Evolutionary conservation across 176 grass and related monocot genomes (phyloP), one percentile per base, ranked within the genome.

Genomic region (Ensete glaucum): DNA sequence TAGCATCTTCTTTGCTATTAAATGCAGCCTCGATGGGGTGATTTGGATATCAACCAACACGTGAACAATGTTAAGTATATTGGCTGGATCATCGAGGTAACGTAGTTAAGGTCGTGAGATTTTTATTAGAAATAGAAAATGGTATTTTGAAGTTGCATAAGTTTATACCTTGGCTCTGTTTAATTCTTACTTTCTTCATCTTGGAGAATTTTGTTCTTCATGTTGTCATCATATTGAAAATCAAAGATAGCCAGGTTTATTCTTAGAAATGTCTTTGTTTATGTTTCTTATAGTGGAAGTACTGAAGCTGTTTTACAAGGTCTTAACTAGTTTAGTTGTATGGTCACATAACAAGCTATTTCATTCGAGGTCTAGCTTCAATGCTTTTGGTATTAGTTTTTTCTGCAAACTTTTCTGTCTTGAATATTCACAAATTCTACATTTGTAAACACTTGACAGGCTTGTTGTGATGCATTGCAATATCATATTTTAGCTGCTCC

Each of bases 61-160:
- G 96, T 99, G 83, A 99, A 99, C 72, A 99, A 99, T 77, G 96
- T 99, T 53, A 99, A 99, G 77, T 99, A 99, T 78, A 89, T 99
- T 76, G 96, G 96, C 22, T 99, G 96, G 96, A 99, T 99, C 75
- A 83, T 99, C 71, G 96, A 99, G 96, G 96, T 99, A 87, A 76
- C 71, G 50, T 12, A 17, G 11, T 56, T 56, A 3, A 74, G 27
- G 22, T 27, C 19, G 29, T 10, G 4, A 17, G 10, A 3, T 56
- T 2, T 17, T 29, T 15, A 10, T 16, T 73, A 13, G 16, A 14
- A 54, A 55, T 8, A 73, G n/a, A 8, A 55, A 54, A 25, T 16
- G 2, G 2, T 9, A 54, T 14, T 11, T 48, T 43, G 34, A 27
- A 11, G 13, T 11, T 5, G 23, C n/a, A 55, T 27, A 8, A 19